Conservation (phyloP, 768 basidiomycete species). For the Crassisporium funariophilum region DNA sequence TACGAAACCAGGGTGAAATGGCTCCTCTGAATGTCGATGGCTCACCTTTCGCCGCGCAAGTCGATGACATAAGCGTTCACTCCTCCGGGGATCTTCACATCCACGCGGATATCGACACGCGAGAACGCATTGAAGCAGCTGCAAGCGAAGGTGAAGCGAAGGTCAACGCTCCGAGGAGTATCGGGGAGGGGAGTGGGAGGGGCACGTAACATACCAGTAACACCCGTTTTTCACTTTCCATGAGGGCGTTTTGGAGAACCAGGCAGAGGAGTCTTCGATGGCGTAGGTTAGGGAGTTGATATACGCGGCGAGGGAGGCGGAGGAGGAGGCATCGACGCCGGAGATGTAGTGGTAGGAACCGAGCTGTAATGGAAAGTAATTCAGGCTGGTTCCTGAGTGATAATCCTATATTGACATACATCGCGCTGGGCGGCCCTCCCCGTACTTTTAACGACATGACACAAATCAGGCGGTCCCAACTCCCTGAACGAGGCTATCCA, state of each 20-base stretch:
- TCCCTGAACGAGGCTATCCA: constrained; percentile 88
- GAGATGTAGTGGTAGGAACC: constrained; percentile 98
- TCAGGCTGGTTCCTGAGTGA: constrained; percentile 9
- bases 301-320: constrained; percentile 96
- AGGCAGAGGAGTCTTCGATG: constrained; percentile 87
- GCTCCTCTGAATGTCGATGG: constrained; percentile 1
- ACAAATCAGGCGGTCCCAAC: constrained; percentile 95
- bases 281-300: constrained; percentile 98
- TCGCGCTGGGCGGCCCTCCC: constrained; percentile 85
- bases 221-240: constrained; percentile 95
- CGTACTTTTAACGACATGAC: constrained; percentile 92
- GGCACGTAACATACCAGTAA: constrained; percentile 89
- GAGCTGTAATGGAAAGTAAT: constrained; percentile 54
- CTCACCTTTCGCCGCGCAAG: constrained; percentile 89
- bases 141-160: constrained; percentile 2
- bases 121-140: constrained; percentile 99
- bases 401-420: constrained; percentile 50
- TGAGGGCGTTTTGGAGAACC: constrained; percentile 82
- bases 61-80: constrained; percentile 95
- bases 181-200: too few relatives aligned
- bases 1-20: neutral
- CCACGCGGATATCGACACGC: constrained; percentile 92
- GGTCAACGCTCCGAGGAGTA: too few relatives aligned
- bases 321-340: constrained; percentile 98
- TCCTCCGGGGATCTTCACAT: constrained; percentile 98